phyloP scores from a whole-genome alignment of 495 filamentous ascomycete genomes.

The Daldinia vernicosa region DNA sequence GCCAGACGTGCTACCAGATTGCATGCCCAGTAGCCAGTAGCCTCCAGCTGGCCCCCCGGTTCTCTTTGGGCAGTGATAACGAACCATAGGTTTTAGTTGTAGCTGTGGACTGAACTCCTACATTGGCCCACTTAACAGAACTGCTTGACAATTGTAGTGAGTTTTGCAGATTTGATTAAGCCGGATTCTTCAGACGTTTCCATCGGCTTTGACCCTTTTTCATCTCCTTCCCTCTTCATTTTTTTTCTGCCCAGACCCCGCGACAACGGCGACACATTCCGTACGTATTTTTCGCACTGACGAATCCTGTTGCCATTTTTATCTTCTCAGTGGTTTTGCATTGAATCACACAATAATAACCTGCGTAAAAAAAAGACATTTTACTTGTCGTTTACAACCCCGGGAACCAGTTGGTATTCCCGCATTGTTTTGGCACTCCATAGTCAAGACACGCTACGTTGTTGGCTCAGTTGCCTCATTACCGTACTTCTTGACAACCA shows the following conservation, averaged over 20 bases:
- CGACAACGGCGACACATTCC: conserved; percentile 44
- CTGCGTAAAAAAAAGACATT: conserved; percentile 17
- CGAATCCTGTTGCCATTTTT: conserved; percentile 29
- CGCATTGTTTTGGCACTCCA: conserved; percentile 38
- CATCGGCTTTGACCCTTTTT: conserved; percentile 53
- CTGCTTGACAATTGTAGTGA: conserved; percentile 25
- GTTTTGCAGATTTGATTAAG: conserved; percentile 51
- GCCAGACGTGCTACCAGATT: neutral
- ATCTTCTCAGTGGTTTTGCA: conserved; percentile 12
- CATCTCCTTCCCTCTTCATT: conserved; percentile 42
- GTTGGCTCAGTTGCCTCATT: conserved; percentile 21
- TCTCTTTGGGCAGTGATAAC: conserved; percentile 15
- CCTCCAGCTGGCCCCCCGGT: conserved; percentile 7
- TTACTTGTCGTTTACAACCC: conserved; percentile 8
- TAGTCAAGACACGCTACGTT: conserved; percentile 20
- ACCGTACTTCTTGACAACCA: conserved; percentile 18
- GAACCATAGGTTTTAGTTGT: conserved; percentile 11
- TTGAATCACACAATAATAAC: conserved; percentile 3
- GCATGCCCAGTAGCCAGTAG: neutral
- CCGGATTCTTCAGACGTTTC: conserved; percentile 60
- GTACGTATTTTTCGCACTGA: conserved; percentile 34
- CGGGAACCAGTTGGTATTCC: conserved; percentile 20
- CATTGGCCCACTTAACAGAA: conserved; percentile 9
- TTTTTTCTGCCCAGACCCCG: conserved; percentile 43
- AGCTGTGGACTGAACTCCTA: conserved; percentile 14